These are phyloP conservation scores for Colletotrichum caudatum DNA, from an alignment of 2,329 filamentous ascomycete genomes.

Conservation along the genomic window DNA sequence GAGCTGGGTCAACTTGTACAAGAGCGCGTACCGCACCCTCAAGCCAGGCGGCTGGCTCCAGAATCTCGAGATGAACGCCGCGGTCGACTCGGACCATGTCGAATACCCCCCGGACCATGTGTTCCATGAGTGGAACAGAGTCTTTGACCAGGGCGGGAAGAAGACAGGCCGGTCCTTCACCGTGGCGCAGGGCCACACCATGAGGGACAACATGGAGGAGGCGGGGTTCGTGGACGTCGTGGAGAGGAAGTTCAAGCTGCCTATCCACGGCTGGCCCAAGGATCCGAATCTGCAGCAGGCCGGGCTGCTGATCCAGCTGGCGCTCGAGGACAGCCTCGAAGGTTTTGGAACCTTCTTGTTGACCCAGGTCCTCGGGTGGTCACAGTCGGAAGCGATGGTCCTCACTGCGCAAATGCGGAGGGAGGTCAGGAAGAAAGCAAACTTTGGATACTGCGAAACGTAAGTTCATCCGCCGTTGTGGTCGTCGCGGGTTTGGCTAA, in stretches of 20 bases:
- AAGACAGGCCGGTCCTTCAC: constrained; percentile 45
- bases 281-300: constrained; percentile 38
- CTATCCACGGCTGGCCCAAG: constrained; percentile 42
- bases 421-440: constrained; percentile 28
- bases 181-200: constrained; percentile 42
- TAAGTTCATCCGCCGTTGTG: neutral
- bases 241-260: constrained; percentile 42
- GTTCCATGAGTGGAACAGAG: constrained; percentile 45
- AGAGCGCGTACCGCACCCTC: constrained; percentile 59
- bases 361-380: constrained; percentile 47
- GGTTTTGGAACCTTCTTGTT: constrained; percentile 48
- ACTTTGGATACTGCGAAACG: constrained; percentile 32
- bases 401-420: constrained; percentile 46
- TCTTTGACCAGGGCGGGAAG: constrained; percentile 46
- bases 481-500: neutral
- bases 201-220: constrained; percentile 44
- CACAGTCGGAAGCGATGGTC: constrained; percentile 43
- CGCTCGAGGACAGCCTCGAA: constrained; percentile 47
- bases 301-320: constrained; percentile 43
- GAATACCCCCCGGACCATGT: constrained; percentile 43
- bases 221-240: constrained; percentile 45
- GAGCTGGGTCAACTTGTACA: constrained; percentile 65
- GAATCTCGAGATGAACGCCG: constrained; percentile 44
- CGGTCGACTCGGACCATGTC: constrained; percentile 47
- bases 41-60: constrained; percentile 62